Evolutionary conservation across 495 filamentous ascomycete genomes (phyloP).

Genomic region (Pseudevernia furfuracea): DNA sequence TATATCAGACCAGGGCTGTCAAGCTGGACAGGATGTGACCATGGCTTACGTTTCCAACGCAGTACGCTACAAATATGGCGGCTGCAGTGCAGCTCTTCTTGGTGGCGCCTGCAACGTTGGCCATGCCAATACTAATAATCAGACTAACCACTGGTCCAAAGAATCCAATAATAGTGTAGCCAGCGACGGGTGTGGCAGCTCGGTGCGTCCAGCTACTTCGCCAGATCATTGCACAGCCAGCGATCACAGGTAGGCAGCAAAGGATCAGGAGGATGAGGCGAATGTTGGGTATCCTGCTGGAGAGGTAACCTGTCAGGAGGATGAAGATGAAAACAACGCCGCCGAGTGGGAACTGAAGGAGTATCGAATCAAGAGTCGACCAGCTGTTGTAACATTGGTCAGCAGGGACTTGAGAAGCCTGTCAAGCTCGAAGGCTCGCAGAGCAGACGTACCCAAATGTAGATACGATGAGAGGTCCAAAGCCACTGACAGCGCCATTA

Average conservation of each 20-base stretch:
- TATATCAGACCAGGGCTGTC: neutral
- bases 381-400: constrained; percentile 30
- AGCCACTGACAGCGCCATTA: constrained; percentile 69
- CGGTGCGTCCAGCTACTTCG: constrained; percentile 57
- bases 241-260: constrained; percentile 64
- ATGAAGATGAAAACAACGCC: constrained; percentile 57
- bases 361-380: constrained; percentile 54
- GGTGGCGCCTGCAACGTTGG: constrained; percentile 67
- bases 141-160: constrained; percentile 60
- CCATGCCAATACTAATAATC: constrained; percentile 59
- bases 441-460: constrained; percentile 49
- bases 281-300: constrained; percentile 51
- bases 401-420: neutral
- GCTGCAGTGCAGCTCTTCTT: constrained; percentile 71
- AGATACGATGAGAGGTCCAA: constrained; percentile 65
- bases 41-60: constrained; percentile 48
- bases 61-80: constrained; percentile 66
- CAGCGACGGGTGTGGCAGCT: constrained; percentile 55
- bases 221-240: constrained; percentile 69
- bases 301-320: constrained; percentile 55
- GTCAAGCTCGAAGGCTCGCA: neutral
- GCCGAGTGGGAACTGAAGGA: constrained; percentile 67
- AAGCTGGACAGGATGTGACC: neutral
- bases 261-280: constrained; percentile 55
- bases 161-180: constrained; percentile 63